Percentiles rank a stretch among this genome's conserved stretches.
Conservation (phyloP, 2,329 filamentous ascomycete genomes). For the Phyllosticta citriasiana region DNA sequence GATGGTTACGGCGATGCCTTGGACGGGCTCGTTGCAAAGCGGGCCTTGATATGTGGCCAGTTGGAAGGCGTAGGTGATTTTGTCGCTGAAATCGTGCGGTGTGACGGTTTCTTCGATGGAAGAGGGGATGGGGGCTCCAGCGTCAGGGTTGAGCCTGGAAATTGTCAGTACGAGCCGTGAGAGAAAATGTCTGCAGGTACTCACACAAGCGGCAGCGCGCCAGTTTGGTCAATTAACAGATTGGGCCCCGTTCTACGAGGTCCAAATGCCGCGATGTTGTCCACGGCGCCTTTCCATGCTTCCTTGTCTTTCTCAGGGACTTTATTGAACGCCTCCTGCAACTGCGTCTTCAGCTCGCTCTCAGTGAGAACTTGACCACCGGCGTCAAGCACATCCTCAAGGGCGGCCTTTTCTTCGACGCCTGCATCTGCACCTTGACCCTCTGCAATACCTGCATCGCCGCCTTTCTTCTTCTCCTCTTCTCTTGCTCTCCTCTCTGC, state of each 20-base stretch:
- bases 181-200: slow-evolving; percentile 15
- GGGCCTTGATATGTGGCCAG: slow-evolving; percentile 81
- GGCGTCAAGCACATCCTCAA: slow-evolving; percentile 44
- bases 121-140: slow-evolving; percentile 21
- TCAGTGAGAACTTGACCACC: slow-evolving; percentile 53
- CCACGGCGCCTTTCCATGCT: slow-evolving; percentile 63
- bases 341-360: slow-evolving; percentile 65
- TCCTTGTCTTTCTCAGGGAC: slow-evolving; percentile 51
- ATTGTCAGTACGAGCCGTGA: neutral
- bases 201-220: slow-evolving; percentile 32
- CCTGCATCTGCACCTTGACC: slow-evolving; percentile 41
- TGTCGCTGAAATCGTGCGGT: slow-evolving; percentile 70
- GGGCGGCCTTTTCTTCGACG: slow-evolving; percentile 23
- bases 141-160: slow-evolving; percentile 10
- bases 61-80: slow-evolving; percentile 89
- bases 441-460: slow-evolving; percentile 18
- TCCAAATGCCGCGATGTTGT: slow-evolving; percentile 83
- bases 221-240: slow-evolving; percentile 74
- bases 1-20: slow-evolving; percentile 83
- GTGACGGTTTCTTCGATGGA: slow-evolving; percentile 31
- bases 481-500: slow-evolving; percentile 52
- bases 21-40: slow-evolving; percentile 83
- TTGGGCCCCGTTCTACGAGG: slow-evolving; percentile 80
- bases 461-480: slow-evolving; percentile 29
- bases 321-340: slow-evolving; percentile 57